Evolutionary conservation across 768 basidiomycete genomes (phyloP), one percentile per base, ranked within the genome.

Genomic region (Termitomyces sp.): DNA sequence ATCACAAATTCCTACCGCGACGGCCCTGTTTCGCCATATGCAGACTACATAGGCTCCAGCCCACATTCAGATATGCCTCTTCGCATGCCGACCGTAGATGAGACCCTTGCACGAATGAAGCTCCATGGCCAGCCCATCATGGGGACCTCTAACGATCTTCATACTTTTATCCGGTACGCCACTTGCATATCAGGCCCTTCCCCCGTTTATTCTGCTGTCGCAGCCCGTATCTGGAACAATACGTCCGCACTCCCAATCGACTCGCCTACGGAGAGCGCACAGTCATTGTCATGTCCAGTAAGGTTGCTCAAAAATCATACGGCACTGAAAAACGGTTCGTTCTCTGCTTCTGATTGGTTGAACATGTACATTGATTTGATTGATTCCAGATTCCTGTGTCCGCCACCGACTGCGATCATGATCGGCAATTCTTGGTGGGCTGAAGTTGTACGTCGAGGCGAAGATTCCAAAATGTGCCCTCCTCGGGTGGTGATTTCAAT

Each of bases 351-450:
- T 34, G 55, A 29, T 36, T 13, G 12, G 47, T 56, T 57, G 46
- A 22, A 44, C 50, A 55, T 52, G 46, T 13, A 26, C 41, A 51
- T 39, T 20, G 8, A 53, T 57, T 51, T n/a, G 61, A 56, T 55
- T 60, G 31, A 29, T 63, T 57, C 58, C 57, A 90, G 88, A 44
- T 96, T 95, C 81, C 81, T 95, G 36, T 96, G 92, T 68, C 94
- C 92, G 8, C 95, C 91, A 55, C 94, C 94, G 9, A 94, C 93
- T 32, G 94, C 94, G 47, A 88, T 93, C 67, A 83, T 98, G 82
- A 90, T 94, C 65, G 94, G 94, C 49, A 92, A 90, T 68, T 88
- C 89, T 14, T 98, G 94, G 94, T 96, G 93, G 93, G 85, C 86
- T 49, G 90, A 92, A 65, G 82, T 87, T 54, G 72, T 84, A 26